A percentile compares a stretch with the other conserved stretches of the same genome.
phyloP scores from a whole-genome alignment of 2,329 filamentous ascomycete species.

The Ascosphaera pollenicola region DNA sequence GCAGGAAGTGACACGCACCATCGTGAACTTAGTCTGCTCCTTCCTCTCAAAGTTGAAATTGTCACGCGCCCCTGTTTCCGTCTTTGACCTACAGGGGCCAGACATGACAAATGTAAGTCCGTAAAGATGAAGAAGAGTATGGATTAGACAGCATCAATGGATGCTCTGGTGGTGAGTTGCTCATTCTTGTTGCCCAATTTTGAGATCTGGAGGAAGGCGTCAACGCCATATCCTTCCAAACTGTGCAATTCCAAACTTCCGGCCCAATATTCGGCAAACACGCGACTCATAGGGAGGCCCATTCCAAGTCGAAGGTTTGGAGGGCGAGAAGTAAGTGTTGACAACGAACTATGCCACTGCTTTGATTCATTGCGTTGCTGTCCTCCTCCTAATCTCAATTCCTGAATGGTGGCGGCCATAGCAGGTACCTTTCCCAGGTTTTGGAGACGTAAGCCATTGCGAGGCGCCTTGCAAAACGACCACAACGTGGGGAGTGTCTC shows the following conservation, averaged over 20 bases:
- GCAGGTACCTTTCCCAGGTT: slow-evolving; percentile 75
- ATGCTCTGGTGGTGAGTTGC: slow-evolving; percentile 57
- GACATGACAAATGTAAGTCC: neutral
- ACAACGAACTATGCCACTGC: slow-evolving; percentile 40
- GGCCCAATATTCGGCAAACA: slow-evolving; percentile 97
- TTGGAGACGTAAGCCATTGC: slow-evolving; percentile 52
- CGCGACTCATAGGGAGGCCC: slow-evolving; percentile 75
- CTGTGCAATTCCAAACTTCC: slow-evolving; percentile 79
- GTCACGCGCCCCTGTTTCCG: no score
- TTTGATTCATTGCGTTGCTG: slow-evolving; percentile 8
- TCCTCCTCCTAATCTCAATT: slow-evolving; percentile 34
- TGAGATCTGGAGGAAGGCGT: slow-evolving; percentile 89
- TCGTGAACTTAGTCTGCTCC: no score
- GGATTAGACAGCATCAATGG: slow-evolving; percentile 49
- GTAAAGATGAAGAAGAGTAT: neutral
- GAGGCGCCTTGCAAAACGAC: slow-evolving; percentile 89
- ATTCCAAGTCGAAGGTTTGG: slow-evolving; percentile 79
- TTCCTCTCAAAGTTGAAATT: no score
- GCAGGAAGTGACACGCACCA: no score
- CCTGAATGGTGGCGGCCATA: slow-evolving; percentile 84
- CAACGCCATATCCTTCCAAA: slow-evolving; percentile 84
- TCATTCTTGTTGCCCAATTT: slow-evolving; percentile 97
- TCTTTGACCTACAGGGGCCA: no score
- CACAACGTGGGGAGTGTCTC: slow-evolving; percentile 77
- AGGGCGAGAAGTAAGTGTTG: slow-evolving; percentile 58